A percentile compares a stretch with the other conserved stretches of the same genome.
These are phyloP conservation scores for Fusarium anthophilum DNA, from an alignment of 2,329 filamentous ascomycete genomes.

Conservation along the genomic window DNA sequence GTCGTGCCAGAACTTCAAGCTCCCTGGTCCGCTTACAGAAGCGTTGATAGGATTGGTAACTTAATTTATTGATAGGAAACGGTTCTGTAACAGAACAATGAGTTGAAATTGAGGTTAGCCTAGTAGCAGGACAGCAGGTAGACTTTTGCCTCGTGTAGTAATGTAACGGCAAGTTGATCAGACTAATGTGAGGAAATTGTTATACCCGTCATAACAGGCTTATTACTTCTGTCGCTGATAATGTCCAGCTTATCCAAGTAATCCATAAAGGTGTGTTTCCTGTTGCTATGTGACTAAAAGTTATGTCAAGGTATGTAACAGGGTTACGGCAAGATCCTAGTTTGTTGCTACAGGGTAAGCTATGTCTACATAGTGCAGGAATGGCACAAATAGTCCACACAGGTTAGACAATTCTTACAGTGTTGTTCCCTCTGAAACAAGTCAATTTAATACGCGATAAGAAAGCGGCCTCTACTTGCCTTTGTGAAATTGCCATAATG, in stretches of 20 bases:
- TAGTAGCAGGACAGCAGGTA: accelerated
- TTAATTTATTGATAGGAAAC: accelerated
- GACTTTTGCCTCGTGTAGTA: accelerated
- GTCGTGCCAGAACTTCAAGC: not conserved
- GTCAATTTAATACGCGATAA: accelerated
- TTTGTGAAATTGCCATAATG: accelerated
- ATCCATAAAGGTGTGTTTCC: accelerated
- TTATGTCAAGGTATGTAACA: accelerated
- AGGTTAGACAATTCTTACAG: no score
- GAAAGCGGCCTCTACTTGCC: accelerated
- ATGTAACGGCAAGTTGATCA: accelerated
- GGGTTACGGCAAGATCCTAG: not conserved
- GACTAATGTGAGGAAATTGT: accelerated
- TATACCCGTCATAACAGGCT: accelerated
- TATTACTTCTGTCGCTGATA: accelerated
- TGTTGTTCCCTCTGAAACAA: not conserved
- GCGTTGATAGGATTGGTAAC: not conserved
- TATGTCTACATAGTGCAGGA: accelerated
- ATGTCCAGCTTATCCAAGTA: accelerated
- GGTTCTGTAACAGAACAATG: accelerated
- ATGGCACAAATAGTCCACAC: not conserved
- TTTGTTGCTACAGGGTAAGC: not conserved
- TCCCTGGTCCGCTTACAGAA: accelerated
- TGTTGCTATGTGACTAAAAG: accelerated
- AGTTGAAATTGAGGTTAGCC: not conserved